Conservation (phyloP, 2,329 filamentous ascomycete species). For the Leptographium lundbergii region DNA sequence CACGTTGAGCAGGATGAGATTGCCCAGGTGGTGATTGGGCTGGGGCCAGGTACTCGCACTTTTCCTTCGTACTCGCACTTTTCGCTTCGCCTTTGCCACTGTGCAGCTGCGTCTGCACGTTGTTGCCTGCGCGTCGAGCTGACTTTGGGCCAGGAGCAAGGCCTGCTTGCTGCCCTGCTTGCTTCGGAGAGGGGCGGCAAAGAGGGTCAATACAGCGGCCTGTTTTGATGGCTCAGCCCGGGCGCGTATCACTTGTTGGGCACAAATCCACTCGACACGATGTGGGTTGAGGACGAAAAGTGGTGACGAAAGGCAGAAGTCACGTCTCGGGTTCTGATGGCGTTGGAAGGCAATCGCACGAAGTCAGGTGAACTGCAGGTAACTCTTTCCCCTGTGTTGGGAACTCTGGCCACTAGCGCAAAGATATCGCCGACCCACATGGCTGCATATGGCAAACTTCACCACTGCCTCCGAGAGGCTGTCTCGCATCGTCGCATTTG, state of each 20-base stretch:
- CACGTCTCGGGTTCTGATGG: conserved; percentile 6
- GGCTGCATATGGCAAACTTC: not conserved
- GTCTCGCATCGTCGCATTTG: not conserved
- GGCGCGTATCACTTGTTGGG: not conserved
- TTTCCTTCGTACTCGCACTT: not conserved
- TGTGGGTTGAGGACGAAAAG: not conserved
- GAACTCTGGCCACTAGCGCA: not conserved
- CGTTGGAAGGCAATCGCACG: conserved; percentile 7
- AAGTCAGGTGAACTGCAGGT: conserved; percentile 15
- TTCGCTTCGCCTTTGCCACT: too few species aligned
- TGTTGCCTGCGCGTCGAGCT: not conserved
- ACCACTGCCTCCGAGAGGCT: not conserved
- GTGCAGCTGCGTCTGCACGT: not conserved
- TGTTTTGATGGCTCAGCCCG: conserved; percentile 13
- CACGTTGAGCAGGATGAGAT: too few species aligned
- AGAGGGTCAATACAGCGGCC: conserved; percentile 2
- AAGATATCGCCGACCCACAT: not conserved
- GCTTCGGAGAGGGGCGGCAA: not conserved
- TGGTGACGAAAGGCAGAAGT: not conserved
- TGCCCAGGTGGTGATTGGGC: not conserved
- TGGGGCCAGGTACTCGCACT: not conserved
- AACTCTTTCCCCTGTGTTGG: conserved; percentile 1
- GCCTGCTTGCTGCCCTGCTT: too few species aligned
- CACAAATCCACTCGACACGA: not conserved
- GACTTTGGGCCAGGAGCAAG: too few species aligned